Evolutionary conservation across 2,329 filamentous ascomycete genomes (phyloP), one percentile per base, ranked within the genome.

Genomic region (Penicillium sp.): DNA sequence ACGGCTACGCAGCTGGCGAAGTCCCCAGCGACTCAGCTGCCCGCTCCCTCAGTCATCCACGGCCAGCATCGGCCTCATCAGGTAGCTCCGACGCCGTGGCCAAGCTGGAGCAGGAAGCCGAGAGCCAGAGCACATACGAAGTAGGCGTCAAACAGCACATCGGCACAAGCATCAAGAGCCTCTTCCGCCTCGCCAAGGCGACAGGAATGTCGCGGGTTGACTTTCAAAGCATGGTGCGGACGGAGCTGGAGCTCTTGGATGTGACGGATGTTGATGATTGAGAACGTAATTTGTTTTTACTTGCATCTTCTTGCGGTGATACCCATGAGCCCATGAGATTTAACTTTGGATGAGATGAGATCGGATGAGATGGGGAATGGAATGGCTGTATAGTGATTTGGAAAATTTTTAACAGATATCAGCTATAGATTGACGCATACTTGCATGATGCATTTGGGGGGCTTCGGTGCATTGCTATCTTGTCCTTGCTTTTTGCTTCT

Each of bases 81-180:
- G 65, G 69, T 59, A 84, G 78, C 58, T 81, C 79, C 1, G 77
- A 78, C 40, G 82, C 83, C 0, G 79, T 89, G 0, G 84, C 85
- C 45, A 81, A 76, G 44, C 73, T 89, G 45, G 87, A 89, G 69
- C 75, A 82, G 30, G 76, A 82, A 58, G 85, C 84, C 1, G 80
- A 81, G 63, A 80, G 70, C 40, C 79, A 80, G 64, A 83, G 83
- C 3, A 78, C 83, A n/a, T 84, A 84, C 2, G 86, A 88, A 70
- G 75, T 86, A 10, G 87, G 84, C 3, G 84, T 89, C 53, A 85
- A 86, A 68, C 85, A 88, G 71, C 87, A 89, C 67, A 87, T 89
- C 60, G 82, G 84, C 63, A 86, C 85, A 1, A 86, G 85, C 66
- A 81, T 89, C 68, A 89, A 89, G 78, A 88, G 85, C 70, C 73